Evolutionary conservation across 2,329 filamentous ascomycete species (phyloP).

Genomic region (Cercospora zeina): DNA sequence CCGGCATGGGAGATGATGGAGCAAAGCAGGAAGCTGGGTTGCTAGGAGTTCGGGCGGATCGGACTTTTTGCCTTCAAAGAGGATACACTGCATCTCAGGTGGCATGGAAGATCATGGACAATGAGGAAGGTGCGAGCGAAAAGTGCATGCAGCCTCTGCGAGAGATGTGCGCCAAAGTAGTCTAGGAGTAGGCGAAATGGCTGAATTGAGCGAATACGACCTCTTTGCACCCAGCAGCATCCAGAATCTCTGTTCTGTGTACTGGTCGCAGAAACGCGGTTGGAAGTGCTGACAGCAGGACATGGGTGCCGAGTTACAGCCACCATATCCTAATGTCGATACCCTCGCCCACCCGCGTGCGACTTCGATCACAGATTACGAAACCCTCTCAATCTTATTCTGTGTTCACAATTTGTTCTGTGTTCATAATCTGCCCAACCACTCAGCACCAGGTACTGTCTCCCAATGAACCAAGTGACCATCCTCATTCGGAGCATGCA

Average conservation of each 20-base stretch:
- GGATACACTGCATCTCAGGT: slow-evolving; percentile 15
- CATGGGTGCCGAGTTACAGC: not conserved
- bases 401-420: too few relatives aligned
- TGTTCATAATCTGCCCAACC: too few relatives aligned
- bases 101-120: slow-evolving; percentile 8
- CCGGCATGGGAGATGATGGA: slow-evolving; percentile 24
- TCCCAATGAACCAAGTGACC: too few relatives aligned
- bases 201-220: slow-evolving; percentile 23
- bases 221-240: slow-evolving; percentile 16
- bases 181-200: slow-evolving; percentile 22
- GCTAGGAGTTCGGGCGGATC: slow-evolving; percentile 29
- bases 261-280: not conserved
- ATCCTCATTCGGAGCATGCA: too few relatives aligned
- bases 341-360: too few relatives aligned
- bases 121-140: slow-evolving; percentile 12
- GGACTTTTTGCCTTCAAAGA: slow-evolving; percentile 16
- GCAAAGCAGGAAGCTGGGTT: slow-evolving; percentile 27
- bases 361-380: not conserved
- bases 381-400: too few relatives aligned
- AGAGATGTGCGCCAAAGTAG: slow-evolving; percentile 14
- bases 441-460: too few relatives aligned
- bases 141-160: slow-evolving; percentile 16
- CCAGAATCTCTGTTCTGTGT: not conserved
- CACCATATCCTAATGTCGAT: not conserved
- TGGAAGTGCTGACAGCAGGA: not conserved